phyloP scores from a whole-genome alignment of 2,329 filamentous ascomycete species.

The Ceratocystis albifundus region DNA sequence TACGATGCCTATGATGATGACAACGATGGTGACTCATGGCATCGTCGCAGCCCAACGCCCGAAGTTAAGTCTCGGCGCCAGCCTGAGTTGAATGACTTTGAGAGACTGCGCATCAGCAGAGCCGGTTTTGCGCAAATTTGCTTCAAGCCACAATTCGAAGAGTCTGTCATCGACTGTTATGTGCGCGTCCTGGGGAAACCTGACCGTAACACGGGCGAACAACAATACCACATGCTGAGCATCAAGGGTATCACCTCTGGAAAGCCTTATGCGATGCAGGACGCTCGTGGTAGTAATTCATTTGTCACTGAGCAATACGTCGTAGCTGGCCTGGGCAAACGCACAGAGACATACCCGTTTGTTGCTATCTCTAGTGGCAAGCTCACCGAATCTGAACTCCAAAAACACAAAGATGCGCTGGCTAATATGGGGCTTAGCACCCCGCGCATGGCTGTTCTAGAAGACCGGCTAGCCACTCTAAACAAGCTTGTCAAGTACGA shows the following conservation, averaged over 20 bases:
- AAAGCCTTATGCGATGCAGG: slow-evolving; percentile 72
- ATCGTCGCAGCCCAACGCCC: slow-evolving; percentile 42
- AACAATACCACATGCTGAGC: slow-evolving; percentile 63
- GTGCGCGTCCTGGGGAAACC: slow-evolving; percentile 73
- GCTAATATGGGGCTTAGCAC: slow-evolving; percentile 31
- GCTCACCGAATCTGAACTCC: slow-evolving; percentile 77
- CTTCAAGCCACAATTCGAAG: slow-evolving; percentile 83
- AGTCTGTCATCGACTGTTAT: slow-evolving; percentile 71
- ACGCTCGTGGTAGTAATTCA: slow-evolving; percentile 50
- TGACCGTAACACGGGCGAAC: slow-evolving; percentile 58
- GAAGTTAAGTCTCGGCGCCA: slow-evolving; percentile 48
- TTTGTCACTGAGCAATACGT: slow-evolving; percentile 83
- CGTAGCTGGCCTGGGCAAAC: slow-evolving; percentile 68
- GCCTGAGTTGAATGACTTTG: slow-evolving; percentile 61
- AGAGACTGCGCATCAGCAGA: slow-evolving; percentile 72
- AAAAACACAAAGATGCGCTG: slow-evolving; percentile 55
- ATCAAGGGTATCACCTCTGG: slow-evolving; percentile 61
- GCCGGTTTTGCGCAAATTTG: slow-evolving; percentile 82
- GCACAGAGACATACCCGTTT: slow-evolving; percentile 77
- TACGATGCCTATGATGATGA: slow-evolving; percentile 52
- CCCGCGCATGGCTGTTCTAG: slow-evolving; percentile 59
- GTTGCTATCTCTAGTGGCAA: slow-evolving; percentile 75
- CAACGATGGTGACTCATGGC: slow-evolving; percentile 72
- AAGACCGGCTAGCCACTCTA: slow-evolving; percentile 67
- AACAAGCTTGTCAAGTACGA: slow-evolving; percentile 64